Conservation (phyloP, 352 stramenopile species). For the Stephanocyclus meneghinianus region DNA sequence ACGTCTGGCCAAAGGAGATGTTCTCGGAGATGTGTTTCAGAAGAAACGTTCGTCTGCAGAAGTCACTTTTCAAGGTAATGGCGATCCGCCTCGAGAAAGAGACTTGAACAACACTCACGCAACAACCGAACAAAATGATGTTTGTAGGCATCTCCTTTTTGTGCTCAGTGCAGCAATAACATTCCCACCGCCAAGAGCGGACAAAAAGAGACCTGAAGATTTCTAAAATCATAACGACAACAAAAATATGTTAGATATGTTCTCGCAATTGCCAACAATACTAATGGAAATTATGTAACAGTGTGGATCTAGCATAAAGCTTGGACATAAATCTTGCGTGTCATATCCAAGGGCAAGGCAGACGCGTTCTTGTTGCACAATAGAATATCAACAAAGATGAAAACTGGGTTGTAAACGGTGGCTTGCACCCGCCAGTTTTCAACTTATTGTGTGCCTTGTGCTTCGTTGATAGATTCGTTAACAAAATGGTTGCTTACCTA, state of each 20-base stretch:
- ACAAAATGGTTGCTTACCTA: too few species aligned
- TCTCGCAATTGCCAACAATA: constrained; percentile 9
- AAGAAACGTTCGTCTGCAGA: neutral
- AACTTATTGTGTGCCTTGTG: neutral
- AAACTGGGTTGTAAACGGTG: constrained; percentile 10
- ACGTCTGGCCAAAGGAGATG: constrained; percentile 29
- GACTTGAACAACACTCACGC: neutral
- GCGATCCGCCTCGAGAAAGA: too few species aligned
- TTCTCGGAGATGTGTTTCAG: constrained; percentile 17
- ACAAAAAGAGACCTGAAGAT: too few species aligned
- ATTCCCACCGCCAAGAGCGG: constrained; percentile 21
- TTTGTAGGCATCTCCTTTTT: constrained; percentile 40
- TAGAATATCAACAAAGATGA: constrained; percentile 14
- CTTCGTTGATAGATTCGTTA: neutral
- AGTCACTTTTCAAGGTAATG: constrained; percentile 1
- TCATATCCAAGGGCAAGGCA: constrained; percentile 56
- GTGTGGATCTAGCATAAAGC: constrained; percentile 59
- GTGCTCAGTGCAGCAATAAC: constrained; percentile 36
- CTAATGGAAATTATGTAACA: neutral
- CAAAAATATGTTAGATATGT: too few species aligned
- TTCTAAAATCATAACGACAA: too few species aligned
- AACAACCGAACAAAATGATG: constrained; percentile 42
- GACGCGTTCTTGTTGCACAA: constrained; percentile 63
- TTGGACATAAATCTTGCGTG: constrained; percentile 38
- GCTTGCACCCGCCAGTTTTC: constrained; percentile 12